Percentiles rank a stretch among this genome's conserved stretches.
Conservation (phyloP, 345 rosid genomes). For the Gossypium stocksii region DNA sequence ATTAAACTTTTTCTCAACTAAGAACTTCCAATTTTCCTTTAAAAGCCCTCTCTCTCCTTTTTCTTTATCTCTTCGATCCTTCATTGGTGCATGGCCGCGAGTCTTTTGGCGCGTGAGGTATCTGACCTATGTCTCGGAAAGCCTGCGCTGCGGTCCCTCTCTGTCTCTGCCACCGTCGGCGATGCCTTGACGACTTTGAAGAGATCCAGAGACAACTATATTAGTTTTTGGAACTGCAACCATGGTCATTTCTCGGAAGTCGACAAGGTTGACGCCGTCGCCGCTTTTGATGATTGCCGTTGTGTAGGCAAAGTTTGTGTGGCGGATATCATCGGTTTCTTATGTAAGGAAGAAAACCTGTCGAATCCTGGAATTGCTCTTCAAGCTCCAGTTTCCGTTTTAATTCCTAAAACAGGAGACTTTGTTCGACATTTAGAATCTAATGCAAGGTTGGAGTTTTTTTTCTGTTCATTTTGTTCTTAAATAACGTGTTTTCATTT, state of each 20-base stretch:
- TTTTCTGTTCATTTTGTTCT: not conserved
- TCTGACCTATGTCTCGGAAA: slow-evolving; percentile 69
- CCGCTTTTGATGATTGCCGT: slow-evolving; percentile 24
- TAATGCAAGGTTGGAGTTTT: slow-evolving; percentile 35
- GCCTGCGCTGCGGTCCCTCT: slow-evolving; percentile 54
- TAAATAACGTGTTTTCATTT: not conserved
- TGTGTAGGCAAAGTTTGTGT: slow-evolving; percentile 68
- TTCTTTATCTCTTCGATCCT: slow-evolving; percentile 12
- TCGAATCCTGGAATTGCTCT: slow-evolving; percentile 38
- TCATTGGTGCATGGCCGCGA: slow-evolving; percentile 72
- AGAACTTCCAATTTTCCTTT: not conserved
- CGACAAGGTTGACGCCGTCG: not conserved
- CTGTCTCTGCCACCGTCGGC: slow-evolving; percentile 46
- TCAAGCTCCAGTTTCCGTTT: slow-evolving; percentile 32
- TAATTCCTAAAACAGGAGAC: slow-evolving; percentile 30
- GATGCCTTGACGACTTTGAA: slow-evolving; percentile 51
- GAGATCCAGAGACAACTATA: slow-evolving; percentile 32
- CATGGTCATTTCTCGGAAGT: slow-evolving; percentile 7
- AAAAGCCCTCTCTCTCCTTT: not conserved
- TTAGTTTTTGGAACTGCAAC: slow-evolving; percentile 64
- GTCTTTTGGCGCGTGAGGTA: slow-evolving; percentile 37
- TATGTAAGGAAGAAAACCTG: slow-evolving; percentile 47
- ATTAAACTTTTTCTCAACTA: not conserved
- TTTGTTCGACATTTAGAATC: slow-evolving; percentile 51
- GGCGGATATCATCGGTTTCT: slow-evolving; percentile 57